Evolutionary conservation across 306 rosid genomes (phyloP), one percentile per base, ranked within the genome.

Genomic region (Nissolia schottii): DNA sequence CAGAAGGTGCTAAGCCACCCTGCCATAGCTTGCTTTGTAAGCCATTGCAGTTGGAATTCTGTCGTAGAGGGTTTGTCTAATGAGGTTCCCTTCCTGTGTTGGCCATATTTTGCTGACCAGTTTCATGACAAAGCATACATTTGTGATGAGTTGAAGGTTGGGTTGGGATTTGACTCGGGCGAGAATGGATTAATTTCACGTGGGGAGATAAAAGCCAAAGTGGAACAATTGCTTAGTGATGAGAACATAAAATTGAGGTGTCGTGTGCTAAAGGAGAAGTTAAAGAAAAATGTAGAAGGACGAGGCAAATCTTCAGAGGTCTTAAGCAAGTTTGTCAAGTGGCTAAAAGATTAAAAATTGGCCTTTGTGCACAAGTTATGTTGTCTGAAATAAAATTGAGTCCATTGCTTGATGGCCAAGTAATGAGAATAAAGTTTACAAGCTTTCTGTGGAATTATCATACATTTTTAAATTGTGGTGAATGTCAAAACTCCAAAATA

Each of bases 31-130:
- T n/a, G n/a, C n/a, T n/a, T n/a, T 16, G 2, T 81, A 4, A 78
- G 71, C 64, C 83, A 84, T 22, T 84, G 82, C 35, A 80, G 82
- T 20, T 81, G 82, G 85, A 81, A 77, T 23, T 81, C 82, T 2
- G 35, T 46, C 1, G 4, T 71, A 2, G 87, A 83, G 23, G 82
- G 85, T 5, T 56, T 83, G 15, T 35, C 51, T 50, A 73, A 35
- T 49, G 85, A 79, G 25, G 58, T 27, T 12, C 46, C 67, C 35
- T 72, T 72, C 69, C 29, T 72, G 34, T 72, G 60, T 15, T 72
- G 77, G 77, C 77, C 77, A 0, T 59, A 59, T 31, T 72, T 59
- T 31, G 37, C 18, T 12, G 60, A 72, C 77, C 77, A 72, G 3
- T 19, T 45, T 27, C 48, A 22, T 9, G 0, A 61, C 37, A 12